Evolutionary conservation across 164 flowering plant genomes (phyloP).

Genomic region (Umbellularia californica): DNA sequence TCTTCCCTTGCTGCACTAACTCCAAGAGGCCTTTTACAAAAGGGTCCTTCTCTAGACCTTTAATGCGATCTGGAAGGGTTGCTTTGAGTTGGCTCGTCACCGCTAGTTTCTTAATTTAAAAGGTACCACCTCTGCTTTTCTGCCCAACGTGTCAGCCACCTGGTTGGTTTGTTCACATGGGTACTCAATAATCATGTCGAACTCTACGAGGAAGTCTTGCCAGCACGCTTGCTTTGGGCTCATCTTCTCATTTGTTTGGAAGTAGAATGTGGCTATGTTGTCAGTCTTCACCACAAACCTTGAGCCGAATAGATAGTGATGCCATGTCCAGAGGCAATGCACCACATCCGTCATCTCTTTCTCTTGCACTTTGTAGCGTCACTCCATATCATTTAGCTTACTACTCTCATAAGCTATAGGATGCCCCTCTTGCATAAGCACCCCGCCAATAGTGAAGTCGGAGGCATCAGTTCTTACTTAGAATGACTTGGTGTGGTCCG

Average conservation of each 20-base stretch:
- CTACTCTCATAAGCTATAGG: not conserved
- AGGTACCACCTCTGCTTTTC: not conserved
- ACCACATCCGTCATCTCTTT: not conserved
- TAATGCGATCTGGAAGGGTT: not conserved
- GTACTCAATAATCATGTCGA: not conserved
- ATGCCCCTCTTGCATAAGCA: too few relatives aligned
- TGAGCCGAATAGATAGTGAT: not conserved
- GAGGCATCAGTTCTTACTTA: conserved; percentile 13
- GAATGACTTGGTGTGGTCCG: not conserved
- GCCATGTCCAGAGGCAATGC: not conserved
- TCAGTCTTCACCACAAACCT: not conserved
- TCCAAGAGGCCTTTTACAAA: too few relatives aligned
- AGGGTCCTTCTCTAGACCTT: not conserved
- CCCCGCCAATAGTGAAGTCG: not conserved
- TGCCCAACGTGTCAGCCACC: not conserved
- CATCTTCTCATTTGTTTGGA: not conserved
- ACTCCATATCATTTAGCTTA: not conserved
- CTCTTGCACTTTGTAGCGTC: conserved; percentile 5
- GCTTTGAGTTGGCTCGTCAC: not conserved
- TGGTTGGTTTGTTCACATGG: not conserved
- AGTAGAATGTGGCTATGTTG: not conserved
- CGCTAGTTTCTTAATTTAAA: not conserved
- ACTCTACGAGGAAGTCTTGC: conserved; percentile 2
- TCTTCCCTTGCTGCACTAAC: too few relatives aligned
- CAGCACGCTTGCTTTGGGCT: not conserved